These are phyloP conservation scores for Cercospora brassicicola DNA, from an alignment of 2,329 filamentous ascomycete species.

Conservation along the genomic window DNA sequence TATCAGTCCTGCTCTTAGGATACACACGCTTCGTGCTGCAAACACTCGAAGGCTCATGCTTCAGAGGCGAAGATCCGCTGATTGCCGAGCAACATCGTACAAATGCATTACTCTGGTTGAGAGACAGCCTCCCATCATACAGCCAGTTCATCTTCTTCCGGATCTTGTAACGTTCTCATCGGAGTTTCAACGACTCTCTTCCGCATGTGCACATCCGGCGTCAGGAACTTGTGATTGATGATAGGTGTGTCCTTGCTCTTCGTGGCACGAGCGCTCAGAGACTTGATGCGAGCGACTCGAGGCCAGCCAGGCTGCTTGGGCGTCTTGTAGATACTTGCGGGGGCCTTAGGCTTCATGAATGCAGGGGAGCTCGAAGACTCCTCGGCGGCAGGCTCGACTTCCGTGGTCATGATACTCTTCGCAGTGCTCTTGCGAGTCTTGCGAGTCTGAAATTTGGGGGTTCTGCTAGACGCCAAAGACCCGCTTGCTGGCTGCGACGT, in stretches of 20 bases:
- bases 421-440: background rate
- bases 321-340: conserved; percentile 15
- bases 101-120: too few species aligned
- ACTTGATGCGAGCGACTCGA: conserved; percentile 16
- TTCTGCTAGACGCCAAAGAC: background rate
- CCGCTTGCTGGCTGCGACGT: background rate
- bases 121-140: background rate
- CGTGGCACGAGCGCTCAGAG: background rate
- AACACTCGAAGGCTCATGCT: too few species aligned
- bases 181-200: conserved; percentile 21
- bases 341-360: conserved; percentile 9
- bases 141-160: conserved; percentile 26
- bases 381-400: background rate
- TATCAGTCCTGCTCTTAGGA: background rate
- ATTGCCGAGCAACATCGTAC: too few species aligned
- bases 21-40: background rate
- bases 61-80: too few species aligned
- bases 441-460: background rate
- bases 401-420: background rate
- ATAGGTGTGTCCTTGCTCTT: conserved; percentile 14
- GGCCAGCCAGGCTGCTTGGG: conserved; percentile 12
- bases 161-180: conserved; percentile 20
- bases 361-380: conserved; percentile 9
- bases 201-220: background rate
- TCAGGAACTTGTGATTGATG: conserved; percentile 9